phyloP scores from a whole-genome alignment of 2,329 filamentous ascomycete species.

The Ophiostoma populinum region DNA sequence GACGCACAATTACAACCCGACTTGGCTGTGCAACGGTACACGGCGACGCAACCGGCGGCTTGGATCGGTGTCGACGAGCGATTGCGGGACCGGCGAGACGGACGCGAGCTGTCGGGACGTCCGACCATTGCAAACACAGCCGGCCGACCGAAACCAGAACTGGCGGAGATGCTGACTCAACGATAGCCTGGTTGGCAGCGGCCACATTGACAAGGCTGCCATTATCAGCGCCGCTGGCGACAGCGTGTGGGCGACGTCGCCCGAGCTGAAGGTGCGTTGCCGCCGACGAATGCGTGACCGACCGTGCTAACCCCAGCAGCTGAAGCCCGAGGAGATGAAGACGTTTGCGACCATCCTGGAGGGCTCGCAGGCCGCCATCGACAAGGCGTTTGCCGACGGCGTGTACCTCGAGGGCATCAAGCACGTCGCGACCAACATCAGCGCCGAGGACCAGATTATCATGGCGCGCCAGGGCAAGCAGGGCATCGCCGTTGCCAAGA shows the following conservation, averaged over 20 bases:
- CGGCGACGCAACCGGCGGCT: too few species aligned
- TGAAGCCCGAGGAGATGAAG: conserved; percentile 43
- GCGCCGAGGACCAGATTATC: conserved; percentile 33
- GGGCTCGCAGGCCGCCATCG: conserved; percentile 29
- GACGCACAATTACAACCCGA: too few species aligned
- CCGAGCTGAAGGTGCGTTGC: conserved; percentile 54
- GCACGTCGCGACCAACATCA: conserved; percentile 56
- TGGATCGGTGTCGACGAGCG: too few species aligned
- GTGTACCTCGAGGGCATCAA: conserved; percentile 60
- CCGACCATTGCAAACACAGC: too few species aligned
- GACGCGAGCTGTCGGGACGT: too few species aligned
- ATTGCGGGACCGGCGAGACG: too few species aligned
- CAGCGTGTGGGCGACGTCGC: conserved; percentile 58
- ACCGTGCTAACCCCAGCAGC: conserved; percentile 22
- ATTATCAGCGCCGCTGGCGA: conserved; percentile 70
- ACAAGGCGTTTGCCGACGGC: conserved; percentile 54
- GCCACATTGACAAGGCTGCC: conserved; percentile 67
- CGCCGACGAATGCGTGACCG: too few species aligned
- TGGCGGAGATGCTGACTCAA: not conserved
- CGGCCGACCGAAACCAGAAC: too few species aligned
- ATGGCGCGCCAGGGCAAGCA: conserved; percentile 38
- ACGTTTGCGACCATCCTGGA: conserved; percentile 34
- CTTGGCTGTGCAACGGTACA: too few species aligned
- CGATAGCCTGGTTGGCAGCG: conserved; percentile 58
- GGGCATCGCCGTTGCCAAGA: conserved; percentile 72